Base-by-base conservation (phyloP, 2,329 filamentous ascomycete genomes). In the Fusarium miscanthi region DNA sequence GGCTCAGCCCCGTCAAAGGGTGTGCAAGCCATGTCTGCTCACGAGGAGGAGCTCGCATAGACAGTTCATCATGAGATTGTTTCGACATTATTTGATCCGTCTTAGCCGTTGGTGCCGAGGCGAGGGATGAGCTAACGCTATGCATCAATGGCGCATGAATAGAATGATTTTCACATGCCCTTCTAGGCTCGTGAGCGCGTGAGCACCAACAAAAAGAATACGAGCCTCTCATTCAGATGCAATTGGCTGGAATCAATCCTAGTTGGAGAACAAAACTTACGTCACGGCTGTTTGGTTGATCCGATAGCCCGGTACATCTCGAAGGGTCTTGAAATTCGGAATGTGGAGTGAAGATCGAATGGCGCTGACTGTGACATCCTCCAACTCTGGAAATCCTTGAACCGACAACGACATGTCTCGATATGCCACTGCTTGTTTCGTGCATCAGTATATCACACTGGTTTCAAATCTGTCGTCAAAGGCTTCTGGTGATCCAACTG, bases 31-130 rank as follows among this genome's bases (percentile, higher is more conserved):
- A 35, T 69, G 51, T 27, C 35, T 27, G 27, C 49, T 59, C 53
- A 59, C 52, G 48, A 33, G 64, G 59, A 56, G 21, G n/a, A 51
- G 43, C 43, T 42, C 51, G 56, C 65, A 66, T 66, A 33, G 30
- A 30, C 42, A 31, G 35, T 21, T 30, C 41, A 31, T 71, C 69
- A 69, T 58, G 42, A 71, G 58, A 61, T 59, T 45, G 46, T 70
- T 63, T 57, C 58, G 40, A 40, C 45, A 30, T 41, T 30, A 35
- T 33, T 41, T 37, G n/a, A 66, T 66, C 63, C 63, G 43, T 43
- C 48, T 49, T 67, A 69, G 70, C 74, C 74, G 73, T 74, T 69
- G 67, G 59, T 63, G 58, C 72, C 70, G 69, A 75, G 72, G 74
- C 61, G 33, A 58, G 41, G 54, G 54, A 30, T 46, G 31, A 37